Evolutionary conservation across 2,329 filamentous ascomycete genomes (phyloP).

Genomic region (Grosmannia penicillata): DNA sequence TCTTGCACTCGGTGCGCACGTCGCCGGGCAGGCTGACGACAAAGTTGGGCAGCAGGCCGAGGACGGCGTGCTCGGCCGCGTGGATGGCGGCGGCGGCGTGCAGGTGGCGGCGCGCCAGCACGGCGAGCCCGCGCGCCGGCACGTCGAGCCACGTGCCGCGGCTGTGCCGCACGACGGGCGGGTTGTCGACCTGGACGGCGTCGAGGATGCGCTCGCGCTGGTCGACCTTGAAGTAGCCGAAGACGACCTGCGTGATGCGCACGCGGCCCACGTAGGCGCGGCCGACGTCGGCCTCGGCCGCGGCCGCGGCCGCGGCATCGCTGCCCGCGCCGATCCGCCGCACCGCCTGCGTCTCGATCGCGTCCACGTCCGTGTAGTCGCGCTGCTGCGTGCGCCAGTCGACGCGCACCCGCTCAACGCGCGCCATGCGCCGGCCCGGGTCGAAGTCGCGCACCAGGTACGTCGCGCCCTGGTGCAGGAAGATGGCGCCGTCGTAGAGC

Average conservation of each 20-base stretch:
- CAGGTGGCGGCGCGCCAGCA: conserved; percentile 56
- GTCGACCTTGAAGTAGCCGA: conserved; percentile 96
- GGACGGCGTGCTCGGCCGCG: conserved; percentile 81
- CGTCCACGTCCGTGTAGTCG: conserved; percentile 88
- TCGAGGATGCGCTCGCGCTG: conserved; percentile 73
- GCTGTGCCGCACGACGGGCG: conserved; percentile 68
- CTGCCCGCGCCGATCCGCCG: conserved; percentile 31
- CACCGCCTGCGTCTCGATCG: conserved; percentile 80
- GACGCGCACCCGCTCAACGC: conserved; percentile 77
- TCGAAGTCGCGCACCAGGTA: conserved; percentile 86
- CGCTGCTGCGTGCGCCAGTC: conserved; percentile 92
- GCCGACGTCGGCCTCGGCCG: conserved; percentile 25
- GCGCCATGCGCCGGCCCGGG: conserved; percentile 66
- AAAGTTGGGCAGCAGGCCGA: conserved; percentile 78
- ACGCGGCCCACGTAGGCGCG: conserved; percentile 78
- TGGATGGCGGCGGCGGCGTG: conserved; percentile 86
- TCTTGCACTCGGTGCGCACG: conserved; percentile 89
- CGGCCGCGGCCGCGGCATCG: conserved; percentile 14
- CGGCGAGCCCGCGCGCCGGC: conserved; percentile 61
- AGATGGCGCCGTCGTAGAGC: conserved; percentile 93
- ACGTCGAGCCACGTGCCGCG: conserved; percentile 97
- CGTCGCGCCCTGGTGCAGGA: conserved; percentile 85
- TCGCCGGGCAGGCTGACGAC: conserved; percentile 83
- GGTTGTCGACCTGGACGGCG: conserved; percentile 84
- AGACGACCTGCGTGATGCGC: conserved; percentile 75